A percentile compares a stretch with the other conserved stretches of the same genome.
Conservation (phyloP, 495 filamentous ascomycete genomes). For the Bacidia gigantensis region DNA sequence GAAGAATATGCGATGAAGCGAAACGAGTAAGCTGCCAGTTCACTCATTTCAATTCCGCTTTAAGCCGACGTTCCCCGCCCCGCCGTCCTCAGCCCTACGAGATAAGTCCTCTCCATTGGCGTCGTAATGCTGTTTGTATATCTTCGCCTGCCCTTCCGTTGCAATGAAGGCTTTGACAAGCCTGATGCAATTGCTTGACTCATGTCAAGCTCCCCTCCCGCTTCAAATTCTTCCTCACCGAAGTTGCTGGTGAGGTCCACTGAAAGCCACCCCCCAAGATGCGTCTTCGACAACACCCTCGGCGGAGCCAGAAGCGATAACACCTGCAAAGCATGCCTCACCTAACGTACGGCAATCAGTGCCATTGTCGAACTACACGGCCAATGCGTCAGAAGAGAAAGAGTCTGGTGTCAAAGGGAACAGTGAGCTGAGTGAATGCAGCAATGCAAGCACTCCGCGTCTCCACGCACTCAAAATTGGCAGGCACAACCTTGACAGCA, state of each 20-base stretch:
- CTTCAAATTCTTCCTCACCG: constrained; percentile 34
- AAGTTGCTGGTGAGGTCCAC: constrained; percentile 37
- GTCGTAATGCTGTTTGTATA: neutral
- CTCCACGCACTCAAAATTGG: constrained; percentile 24
- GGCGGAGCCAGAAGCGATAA: constrained; percentile 27
- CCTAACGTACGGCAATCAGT: constrained; percentile 17
- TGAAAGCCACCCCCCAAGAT: constrained; percentile 27
- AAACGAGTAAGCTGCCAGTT: neutral
- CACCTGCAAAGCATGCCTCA: constrained; percentile 24
- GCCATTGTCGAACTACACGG: constrained; percentile 19
- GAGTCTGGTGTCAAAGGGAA: constrained; percentile 27
- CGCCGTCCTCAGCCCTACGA: constrained; percentile 1
- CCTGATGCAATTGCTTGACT: constrained; percentile 34
- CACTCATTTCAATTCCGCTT: neutral
- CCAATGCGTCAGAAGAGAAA: constrained; percentile 22
- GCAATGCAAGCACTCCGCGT: constrained; percentile 33
- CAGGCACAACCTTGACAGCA: constrained; percentile 6
- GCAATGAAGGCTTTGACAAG: constrained; percentile 6
- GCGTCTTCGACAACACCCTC: constrained; percentile 25
- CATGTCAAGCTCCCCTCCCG: constrained; percentile 42
- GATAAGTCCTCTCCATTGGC: neutral
- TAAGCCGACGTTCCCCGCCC: neutral
- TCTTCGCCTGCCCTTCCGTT: neutral
- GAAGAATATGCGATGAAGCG: neutral
- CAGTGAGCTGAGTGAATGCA: constrained; percentile 17